Evolutionary conservation across 179 eudicot species (phyloP).

Genomic region (Pouteria campechiana): DNA sequence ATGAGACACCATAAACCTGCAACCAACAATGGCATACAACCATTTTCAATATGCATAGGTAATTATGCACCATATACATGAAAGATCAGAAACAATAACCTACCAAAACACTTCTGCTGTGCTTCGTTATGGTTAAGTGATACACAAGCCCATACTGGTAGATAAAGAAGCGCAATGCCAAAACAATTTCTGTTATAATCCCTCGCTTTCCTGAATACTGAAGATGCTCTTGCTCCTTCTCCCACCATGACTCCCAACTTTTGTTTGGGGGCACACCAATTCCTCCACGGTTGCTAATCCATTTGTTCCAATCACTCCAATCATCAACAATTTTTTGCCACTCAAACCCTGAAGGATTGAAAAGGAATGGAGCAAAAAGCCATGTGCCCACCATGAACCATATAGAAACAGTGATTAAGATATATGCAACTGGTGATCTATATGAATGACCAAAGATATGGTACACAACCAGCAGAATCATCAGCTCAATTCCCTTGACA

Average conservation of each 20-base stretch:
- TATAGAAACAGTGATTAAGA: constrained; percentile 64
- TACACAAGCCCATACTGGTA: constrained; percentile 97
- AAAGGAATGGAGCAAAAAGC: constrained; percentile 84
- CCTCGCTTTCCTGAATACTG: constrained; percentile 76
- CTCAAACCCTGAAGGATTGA: constrained; percentile 93
- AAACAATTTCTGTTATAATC: constrained; percentile 44
- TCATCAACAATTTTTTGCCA: constrained; percentile 96
- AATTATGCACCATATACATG: not conserved
- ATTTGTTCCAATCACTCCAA: constrained; percentile 89
- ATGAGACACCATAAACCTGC: constrained; percentile 91
- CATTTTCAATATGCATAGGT: not conserved
- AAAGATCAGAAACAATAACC: not conserved
- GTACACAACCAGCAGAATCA: constrained; percentile 76
- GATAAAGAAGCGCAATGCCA: constrained; percentile 61
- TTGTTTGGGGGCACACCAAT: constrained; percentile 81
- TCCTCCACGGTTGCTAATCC: constrained; percentile 79
- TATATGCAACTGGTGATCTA: constrained; percentile 50
- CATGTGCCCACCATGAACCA: constrained; percentile 91
- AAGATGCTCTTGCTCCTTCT: constrained; percentile 88
- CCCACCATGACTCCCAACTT: constrained; percentile 99
- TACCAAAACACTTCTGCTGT: constrained; percentile 62
- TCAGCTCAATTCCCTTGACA: constrained; percentile 85
- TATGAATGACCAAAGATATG: constrained; percentile 56
- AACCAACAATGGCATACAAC: not conserved
- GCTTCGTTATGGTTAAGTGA: constrained; percentile 58